Evolutionary conservation across 1,284 basidiomycete species (phyloP), one percentile per base, ranked within the genome.

Genomic region (Chalciporus sp.): DNA sequence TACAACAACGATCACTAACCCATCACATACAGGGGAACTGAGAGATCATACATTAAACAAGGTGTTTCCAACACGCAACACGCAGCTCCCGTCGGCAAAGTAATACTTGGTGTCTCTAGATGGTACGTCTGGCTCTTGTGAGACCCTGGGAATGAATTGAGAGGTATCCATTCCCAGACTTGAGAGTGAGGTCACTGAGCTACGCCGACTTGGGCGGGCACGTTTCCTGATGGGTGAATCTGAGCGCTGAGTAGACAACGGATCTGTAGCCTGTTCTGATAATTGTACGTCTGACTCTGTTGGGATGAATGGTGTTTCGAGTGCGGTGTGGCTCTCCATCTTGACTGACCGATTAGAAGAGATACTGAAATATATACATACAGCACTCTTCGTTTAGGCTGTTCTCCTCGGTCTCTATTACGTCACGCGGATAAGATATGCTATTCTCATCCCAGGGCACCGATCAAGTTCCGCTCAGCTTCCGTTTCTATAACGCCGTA

Each of bases 1-100:
- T 89, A 61, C 23, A 51, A 27, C 12, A 23, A 12, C 14, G 9
- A 45, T 55, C 14, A 49, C 42, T 57, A 23, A 51, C 20, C 26
- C 19, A 14, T 39, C 35, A 41, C n/a, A 4, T 19, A 39, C 28
- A 20, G 50, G 28, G 4, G 19, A 37, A 45, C 11, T 31, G 51
- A 39, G 55, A 56, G 42, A 56, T 40, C 79, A 31, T 58, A 86
- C 86, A 63, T 85, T 88, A 70, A 88, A 88, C 47, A 88, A 65
- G 1, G 78, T 82, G 61, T 84, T 78, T 57, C 81, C 76, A 5
- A 86, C 78, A 26, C 79, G 70, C 27, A 87, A 61, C 6, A 86
- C 73, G 57, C 80, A 85, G 60, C 83, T 85, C 31, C 85, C 85
- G 61, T 87, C 85, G 41, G 76, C 69, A 54, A 85, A 76, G 61